Base-by-base conservation (phyloP, 2,329 filamentous ascomycete species). In the Albophoma yamanashiensis region DNA sequence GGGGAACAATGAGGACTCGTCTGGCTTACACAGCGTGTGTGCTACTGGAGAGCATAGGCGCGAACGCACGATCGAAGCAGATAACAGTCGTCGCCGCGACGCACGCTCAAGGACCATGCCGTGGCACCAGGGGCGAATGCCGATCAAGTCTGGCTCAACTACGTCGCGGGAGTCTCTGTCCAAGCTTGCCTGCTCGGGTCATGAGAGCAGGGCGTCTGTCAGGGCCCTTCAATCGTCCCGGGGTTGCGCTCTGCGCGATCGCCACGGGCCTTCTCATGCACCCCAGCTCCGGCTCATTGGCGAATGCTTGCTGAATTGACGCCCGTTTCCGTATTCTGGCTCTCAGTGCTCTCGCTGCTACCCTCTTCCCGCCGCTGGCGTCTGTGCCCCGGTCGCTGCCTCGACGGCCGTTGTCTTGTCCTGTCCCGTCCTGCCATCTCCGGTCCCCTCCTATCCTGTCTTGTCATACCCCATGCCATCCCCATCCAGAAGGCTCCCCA, bases 271-370 rank as follows among this genome's bases (percentile, higher is more conserved):
- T 45, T 45, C 39, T 55, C 36, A 40, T 60, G 59, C 59, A 58
- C 57, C 59, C 59, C 59, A 59, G 59, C 57, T 61, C 57, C 57
- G 59, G 52, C 53, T 59, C 39, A 59, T 57, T 57, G 55, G 50
- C 38, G 58, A 57, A 57, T 57, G 55, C 55, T 58, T 57, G 55
- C 40, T 47, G 22, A 36, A 31, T 36, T 15, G 50, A 55, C 31
- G 50, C 31, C 20, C 6, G 14, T 36, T 55, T 31, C 50, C 50
- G 31, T 14, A 42, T 56, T 22, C n/a, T 42, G 55, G 50, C 31
- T 38, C n/a, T 47, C 43, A 25, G 25, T 56, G 53, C 34, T 25
- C 53, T 55, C 53, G 53, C 15, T 20, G 20, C 50, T 38, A 55
- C 50, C 20, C 20, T 42, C 31, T 34, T 50, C 31, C 55, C 36